phyloP scores from a whole-genome alignment of 202 grass and related monocot genomes.

The Setaria italica region DNA sequence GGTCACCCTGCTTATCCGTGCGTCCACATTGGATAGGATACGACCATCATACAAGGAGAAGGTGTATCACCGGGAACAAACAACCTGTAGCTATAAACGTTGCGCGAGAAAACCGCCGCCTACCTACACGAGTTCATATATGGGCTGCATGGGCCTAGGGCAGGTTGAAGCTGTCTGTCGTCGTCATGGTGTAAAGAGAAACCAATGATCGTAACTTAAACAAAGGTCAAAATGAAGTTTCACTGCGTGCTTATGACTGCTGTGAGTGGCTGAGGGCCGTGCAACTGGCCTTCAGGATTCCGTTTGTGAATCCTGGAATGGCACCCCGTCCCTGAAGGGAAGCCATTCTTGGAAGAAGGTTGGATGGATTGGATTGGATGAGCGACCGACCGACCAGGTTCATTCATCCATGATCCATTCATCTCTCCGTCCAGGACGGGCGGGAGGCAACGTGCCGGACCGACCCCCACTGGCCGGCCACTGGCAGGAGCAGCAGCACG shows the following conservation, averaged over 20 bases:
- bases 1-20: not conserved
- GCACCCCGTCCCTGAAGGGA: not conserved
- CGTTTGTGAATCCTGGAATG: not conserved
- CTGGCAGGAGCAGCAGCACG: not conserved
- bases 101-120: not conserved
- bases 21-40: not conserved
- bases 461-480: too few species aligned
- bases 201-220: not conserved
- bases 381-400: too few species aligned
- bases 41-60: not conserved
- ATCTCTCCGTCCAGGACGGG: not conserved
- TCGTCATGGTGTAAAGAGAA: not conserved
- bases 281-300: not conserved
- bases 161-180: not conserved
- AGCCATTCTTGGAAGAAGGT: too few species aligned
- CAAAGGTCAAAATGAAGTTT: not conserved
- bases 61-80: not conserved
- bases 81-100: slow-evolving; percentile 9
- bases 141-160: not conserved
- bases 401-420: not conserved
- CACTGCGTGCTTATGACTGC: not conserved
- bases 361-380: too few species aligned
- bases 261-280: not conserved
- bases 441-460: too few species aligned
- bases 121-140: not conserved